Base-by-base conservation (phyloP, 257 asterid species). In the Primulina eburnea region DNA sequence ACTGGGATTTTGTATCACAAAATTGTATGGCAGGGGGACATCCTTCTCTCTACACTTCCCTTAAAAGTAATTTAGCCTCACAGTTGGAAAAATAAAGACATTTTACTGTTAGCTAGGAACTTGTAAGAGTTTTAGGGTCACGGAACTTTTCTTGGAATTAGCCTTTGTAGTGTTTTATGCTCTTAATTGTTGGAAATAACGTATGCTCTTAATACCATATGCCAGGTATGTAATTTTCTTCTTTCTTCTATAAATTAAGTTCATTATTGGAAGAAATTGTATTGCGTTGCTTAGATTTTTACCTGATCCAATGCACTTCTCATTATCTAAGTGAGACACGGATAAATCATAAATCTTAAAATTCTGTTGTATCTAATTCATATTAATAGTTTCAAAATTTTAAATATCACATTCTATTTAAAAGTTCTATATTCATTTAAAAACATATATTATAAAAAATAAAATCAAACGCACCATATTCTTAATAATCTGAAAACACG, bases 1-100 rank as follows among this genome's bases (percentile, higher is more conserved):
- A 35, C 72, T 59, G 65, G 71, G 71, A 55, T 67, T 75, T 79
- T 65, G 74, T 67, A 32, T 56, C 65, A 30, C 72, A 38, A 68
- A 52, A 50, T 65, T 29, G 64, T 47, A 57, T 65, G 30, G 73
- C 24, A 16, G 14, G 47, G 76, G 71, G 55, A 67, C 66, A 56
- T 75, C 33, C 43, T 70, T 35, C 72, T 53, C 43, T 2, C 24
- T 70, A 16, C 61, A 53, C 64, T 65, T 37, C 56, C 24, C 24
- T 65, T 30, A 20, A 60, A 35, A 75, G 78, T 75, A 75, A 72
- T 60, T 37, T 69, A 66, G 73, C 53, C 29, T 67, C 12, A 8
- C 24, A 58, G 26, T 3, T 10, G 16, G 16, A 40, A 40, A 40
- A 9, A 40, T 40, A 9, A 40, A 17, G 10, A 4, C 2, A 40